Conservation (phyloP, 306 rosid species). For the Malus asiatica region DNA sequence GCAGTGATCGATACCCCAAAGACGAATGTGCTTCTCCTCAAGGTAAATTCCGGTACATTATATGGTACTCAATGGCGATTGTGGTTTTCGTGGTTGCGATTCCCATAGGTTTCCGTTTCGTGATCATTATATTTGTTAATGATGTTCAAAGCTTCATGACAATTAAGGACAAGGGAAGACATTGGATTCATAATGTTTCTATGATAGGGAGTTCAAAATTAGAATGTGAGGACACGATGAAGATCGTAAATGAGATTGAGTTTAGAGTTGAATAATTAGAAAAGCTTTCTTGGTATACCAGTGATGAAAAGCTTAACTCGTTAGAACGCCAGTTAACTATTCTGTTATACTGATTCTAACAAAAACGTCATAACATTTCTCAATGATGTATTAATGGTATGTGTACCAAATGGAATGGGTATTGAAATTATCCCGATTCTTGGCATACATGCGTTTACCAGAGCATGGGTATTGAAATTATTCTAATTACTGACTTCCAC, state of each 20-base stretch:
- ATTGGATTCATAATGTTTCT: background rate
- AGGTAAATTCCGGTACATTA: background rate
- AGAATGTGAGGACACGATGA: background rate
- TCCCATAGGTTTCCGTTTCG: background rate
- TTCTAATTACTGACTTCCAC: too few species aligned
- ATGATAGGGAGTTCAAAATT: background rate
- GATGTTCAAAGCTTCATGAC: too few species aligned
- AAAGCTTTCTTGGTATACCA: background rate
- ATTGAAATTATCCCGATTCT: too few species aligned
- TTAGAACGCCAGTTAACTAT: too few species aligned
- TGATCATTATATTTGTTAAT: background rate
- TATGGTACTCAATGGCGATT: background rate
- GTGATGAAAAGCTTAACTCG: background rate
- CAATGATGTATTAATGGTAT: background rate
- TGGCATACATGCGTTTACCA: too few species aligned
- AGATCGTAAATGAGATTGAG: background rate
- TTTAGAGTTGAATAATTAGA: background rate
- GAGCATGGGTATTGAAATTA: too few species aligned
- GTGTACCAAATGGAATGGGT: background rate
- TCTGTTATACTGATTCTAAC: background rate
- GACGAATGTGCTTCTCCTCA: background rate
- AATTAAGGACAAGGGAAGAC: background rate
- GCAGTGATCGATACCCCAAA: background rate
- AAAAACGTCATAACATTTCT: background rate
- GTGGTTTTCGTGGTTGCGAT: background rate